Evolutionary conservation across 169 alveolate genomes (phyloP).

Genomic region (Eimeria maxima): DNA sequence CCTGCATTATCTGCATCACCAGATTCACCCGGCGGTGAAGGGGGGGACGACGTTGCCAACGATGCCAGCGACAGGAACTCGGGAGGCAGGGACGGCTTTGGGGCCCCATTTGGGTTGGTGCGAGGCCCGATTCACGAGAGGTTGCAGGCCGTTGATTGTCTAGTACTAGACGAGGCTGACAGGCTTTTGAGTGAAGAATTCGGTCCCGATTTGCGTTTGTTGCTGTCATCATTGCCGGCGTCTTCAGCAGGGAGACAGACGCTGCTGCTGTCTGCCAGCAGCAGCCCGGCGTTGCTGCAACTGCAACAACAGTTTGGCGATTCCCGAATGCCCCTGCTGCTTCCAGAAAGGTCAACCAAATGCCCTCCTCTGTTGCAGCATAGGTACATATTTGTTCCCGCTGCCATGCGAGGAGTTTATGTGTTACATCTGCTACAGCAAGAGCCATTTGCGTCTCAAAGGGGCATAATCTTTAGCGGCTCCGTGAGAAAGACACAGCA

Average conservation of each 20-base stretch:
- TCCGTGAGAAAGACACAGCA: constrained; percentile 95
- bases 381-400: constrained; percentile 93
- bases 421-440: constrained; percentile 91
- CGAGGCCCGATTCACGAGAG: constrained; percentile 81
- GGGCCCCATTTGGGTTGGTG: constrained; percentile 84
- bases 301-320: constrained; percentile 91
- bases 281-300: constrained; percentile 95
- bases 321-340: constrained; percentile 91
- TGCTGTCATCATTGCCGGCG: constrained; percentile 91
- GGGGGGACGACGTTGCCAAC: background rate
- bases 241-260: constrained; percentile 93
- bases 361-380: constrained; percentile 89
- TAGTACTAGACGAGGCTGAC: constrained; percentile 99
- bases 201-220: constrained; percentile 89
- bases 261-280: constrained; percentile 98
- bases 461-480: constrained; percentile 96
- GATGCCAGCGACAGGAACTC: constrained; percentile 55
- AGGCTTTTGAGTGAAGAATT: constrained; percentile 93
- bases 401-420: constrained; percentile 92
- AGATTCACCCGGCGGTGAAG: background rate
- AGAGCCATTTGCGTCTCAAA: constrained; percentile 88
- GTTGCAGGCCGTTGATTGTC: constrained; percentile 90
- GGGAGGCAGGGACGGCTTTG: background rate
- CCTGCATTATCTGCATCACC: background rate
- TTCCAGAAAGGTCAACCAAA: constrained; percentile 21